Evolutionary conservation across 352 stramenopile species (phyloP).

Genomic region (Globisporangium barbulae): DNA sequence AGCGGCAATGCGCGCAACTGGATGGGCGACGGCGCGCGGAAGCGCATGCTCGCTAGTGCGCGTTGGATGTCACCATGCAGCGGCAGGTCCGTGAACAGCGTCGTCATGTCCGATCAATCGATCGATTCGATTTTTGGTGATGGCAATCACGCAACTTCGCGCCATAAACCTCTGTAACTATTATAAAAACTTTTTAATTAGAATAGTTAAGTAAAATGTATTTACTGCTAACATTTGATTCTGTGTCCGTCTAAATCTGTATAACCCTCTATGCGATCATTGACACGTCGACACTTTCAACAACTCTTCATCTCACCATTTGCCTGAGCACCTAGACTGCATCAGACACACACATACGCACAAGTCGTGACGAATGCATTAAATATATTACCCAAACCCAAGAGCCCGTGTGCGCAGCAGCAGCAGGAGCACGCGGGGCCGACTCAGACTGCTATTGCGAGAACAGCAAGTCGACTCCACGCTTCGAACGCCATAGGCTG

Average conservation of each 20-base stretch:
- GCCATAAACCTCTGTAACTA: background rate
- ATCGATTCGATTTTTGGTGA: background rate
- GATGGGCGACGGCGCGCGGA: constrained; percentile 61
- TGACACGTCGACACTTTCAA: too few relatives aligned
- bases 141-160: background rate
- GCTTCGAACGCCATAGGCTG: background rate
- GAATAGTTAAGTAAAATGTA: background rate
- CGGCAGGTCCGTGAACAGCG: constrained; percentile 60
- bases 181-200: background rate
- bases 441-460: constrained; percentile 11
- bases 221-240: background rate
- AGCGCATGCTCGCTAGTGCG: constrained; percentile 50
- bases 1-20: constrained; percentile 65
- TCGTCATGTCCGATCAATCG: constrained; percentile 7
- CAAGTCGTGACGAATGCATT: constrained; percentile 17
- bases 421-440: background rate
- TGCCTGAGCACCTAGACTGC: too few relatives aligned
- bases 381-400: constrained; percentile 23
- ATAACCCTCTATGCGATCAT: background rate
- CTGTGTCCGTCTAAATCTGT: too few relatives aligned
- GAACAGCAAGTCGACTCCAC: constrained; percentile 7
- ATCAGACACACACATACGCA: background rate
- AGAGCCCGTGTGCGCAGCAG: background rate
- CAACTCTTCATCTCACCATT: too few relatives aligned
- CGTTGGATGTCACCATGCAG: constrained; percentile 47